Percentiles rank a stretch among this genome's conserved stretches.
These are phyloP conservation scores for Eragrostis nindensis DNA, from an alignment of 176 grass and related monocot genomes.

Conservation along the genomic window DNA sequence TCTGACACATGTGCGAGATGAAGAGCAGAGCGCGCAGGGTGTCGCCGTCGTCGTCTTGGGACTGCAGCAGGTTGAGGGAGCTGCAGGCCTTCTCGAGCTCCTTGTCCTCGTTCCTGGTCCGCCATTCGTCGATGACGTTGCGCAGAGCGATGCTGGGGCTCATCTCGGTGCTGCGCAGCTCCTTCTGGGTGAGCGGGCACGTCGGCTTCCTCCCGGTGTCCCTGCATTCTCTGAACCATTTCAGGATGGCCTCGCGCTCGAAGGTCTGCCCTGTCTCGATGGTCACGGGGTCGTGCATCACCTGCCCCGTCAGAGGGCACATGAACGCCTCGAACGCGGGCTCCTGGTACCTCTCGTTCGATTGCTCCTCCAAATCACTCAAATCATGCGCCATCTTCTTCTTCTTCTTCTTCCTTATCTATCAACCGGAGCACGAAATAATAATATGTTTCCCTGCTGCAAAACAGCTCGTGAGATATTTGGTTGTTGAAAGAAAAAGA, in stretches of 20 bases:
- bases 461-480: neutral
- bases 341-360: constrained; percentile 48
- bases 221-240: constrained; percentile 88
- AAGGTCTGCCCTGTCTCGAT: constrained; percentile 92
- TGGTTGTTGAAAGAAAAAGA: too few relatives aligned
- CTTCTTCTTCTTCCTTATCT: neutral
- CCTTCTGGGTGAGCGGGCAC: constrained; percentile 71
- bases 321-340: constrained; percentile 79
- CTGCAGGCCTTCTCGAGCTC: constrained; percentile 61
- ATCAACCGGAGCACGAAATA: too few relatives aligned
- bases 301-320: constrained; percentile 77
- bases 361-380: constrained; percentile 48
- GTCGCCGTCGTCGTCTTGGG: constrained; percentile 26
- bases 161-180: constrained; percentile 63
- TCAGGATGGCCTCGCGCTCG: constrained; percentile 81
- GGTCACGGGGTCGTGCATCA: constrained; percentile 77
- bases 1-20: constrained; percentile 51
- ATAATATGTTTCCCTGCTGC: too few relatives aligned
- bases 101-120: constrained; percentile 65
- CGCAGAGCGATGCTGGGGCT: constrained; percentile 67
- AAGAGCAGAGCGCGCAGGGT: constrained; percentile 42
- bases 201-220: constrained; percentile 65
- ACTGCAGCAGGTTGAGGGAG: neutral
- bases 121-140: constrained; percentile 88
- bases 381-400: constrained; percentile 16